Percentiles rank a stretch among this genome's conserved stretches.
Conservation (phyloP, 108 stramenopile genomes). For the Cyclotella choctawhatcheeana region DNA sequence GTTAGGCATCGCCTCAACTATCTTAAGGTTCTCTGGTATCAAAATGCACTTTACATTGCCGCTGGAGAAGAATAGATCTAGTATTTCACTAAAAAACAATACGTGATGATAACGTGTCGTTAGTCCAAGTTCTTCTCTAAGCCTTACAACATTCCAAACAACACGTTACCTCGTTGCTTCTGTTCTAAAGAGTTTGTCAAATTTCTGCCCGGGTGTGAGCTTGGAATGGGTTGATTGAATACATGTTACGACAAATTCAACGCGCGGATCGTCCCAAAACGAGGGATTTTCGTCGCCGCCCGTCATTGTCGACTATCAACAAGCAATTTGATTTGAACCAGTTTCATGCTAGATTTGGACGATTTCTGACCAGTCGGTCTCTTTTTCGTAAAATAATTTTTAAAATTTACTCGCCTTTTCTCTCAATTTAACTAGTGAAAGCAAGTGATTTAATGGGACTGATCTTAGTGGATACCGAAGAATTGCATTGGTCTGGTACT, state of each 20-base stretch:
- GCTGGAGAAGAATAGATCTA: constrained; percentile 45
- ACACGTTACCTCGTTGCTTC: constrained; percentile 67
- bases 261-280: constrained; percentile 49
- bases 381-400: too few relatives aligned
- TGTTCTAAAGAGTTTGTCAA: constrained; percentile 77
- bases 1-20: constrained; percentile 47
- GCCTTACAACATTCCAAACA: not conserved
- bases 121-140: constrained; percentile 19
- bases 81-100: constrained; percentile 46
- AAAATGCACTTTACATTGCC: constrained; percentile 44
- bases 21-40: constrained; percentile 56
- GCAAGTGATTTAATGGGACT: too few relatives aligned
- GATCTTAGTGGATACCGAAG: too few relatives aligned
- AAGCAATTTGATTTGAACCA: not conserved
- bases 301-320: not conserved
- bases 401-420: too few relatives aligned
- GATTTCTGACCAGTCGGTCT: too few relatives aligned
- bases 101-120: constrained; percentile 23
- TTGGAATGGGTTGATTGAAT: constrained; percentile 53
- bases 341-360: too few relatives aligned
- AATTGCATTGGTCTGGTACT: too few relatives aligned
- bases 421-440: too few relatives aligned
- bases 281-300: constrained; percentile 20
- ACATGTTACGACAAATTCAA: constrained; percentile 32
- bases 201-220: constrained; percentile 59